Percentiles rank a stretch among this genome's conserved stretches.
Conservation (phyloP, 2,329 filamentous ascomycete genomes). For the Aspergillus hiratsukae region DNA sequence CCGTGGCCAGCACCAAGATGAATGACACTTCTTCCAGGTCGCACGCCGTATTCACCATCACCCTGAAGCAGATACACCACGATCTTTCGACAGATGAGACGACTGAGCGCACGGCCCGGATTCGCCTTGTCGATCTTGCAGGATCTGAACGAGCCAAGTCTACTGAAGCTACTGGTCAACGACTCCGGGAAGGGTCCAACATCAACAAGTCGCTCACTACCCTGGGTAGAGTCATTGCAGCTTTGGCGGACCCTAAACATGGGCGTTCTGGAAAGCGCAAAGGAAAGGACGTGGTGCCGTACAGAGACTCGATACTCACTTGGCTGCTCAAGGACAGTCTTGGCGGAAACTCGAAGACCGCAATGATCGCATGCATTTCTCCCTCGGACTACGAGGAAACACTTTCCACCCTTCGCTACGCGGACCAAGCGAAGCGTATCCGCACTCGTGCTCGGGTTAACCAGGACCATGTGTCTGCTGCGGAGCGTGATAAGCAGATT, state of each 20-base stretch:
- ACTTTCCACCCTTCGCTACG: slow-evolving; percentile 89
- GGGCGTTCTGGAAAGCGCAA: slow-evolving; percentile 53
- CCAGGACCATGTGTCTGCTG: slow-evolving; percentile 87
- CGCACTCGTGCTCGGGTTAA: slow-evolving; percentile 92
- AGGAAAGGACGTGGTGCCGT: slow-evolving; percentile 74
- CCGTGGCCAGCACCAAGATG: slow-evolving; percentile 94
- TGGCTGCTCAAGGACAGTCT: slow-evolving; percentile 94
- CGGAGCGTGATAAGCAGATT: slow-evolving; percentile 92
- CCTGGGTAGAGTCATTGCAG: slow-evolving; percentile 90
- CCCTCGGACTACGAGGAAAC: slow-evolving; percentile 97
- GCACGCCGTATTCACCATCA: slow-evolving; percentile 96
- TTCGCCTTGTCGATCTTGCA: slow-evolving; percentile 89
- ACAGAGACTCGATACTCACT: slow-evolving; percentile 78
- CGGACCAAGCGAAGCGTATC: slow-evolving; percentile 96
- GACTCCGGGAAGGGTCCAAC: slow-evolving; percentile 89
- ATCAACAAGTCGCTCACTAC: slow-evolving; percentile 99
- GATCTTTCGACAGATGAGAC: slow-evolving; percentile 97
- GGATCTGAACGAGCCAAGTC: slow-evolving; percentile 93
- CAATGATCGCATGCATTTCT: slow-evolving; percentile 97
- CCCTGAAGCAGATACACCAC: slow-evolving; percentile 96
- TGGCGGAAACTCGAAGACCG: slow-evolving; percentile 95
- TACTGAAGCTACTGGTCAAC: slow-evolving; percentile 87
- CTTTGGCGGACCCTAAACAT: slow-evolving; percentile 71
- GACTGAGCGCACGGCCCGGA: slow-evolving; percentile 88
- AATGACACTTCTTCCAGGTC: slow-evolving; percentile 97